These are phyloP conservation scores for Trichoderma reesei DNA, from an alignment of 495 filamentous ascomycete genomes.

Conservation along the genomic window DNA sequence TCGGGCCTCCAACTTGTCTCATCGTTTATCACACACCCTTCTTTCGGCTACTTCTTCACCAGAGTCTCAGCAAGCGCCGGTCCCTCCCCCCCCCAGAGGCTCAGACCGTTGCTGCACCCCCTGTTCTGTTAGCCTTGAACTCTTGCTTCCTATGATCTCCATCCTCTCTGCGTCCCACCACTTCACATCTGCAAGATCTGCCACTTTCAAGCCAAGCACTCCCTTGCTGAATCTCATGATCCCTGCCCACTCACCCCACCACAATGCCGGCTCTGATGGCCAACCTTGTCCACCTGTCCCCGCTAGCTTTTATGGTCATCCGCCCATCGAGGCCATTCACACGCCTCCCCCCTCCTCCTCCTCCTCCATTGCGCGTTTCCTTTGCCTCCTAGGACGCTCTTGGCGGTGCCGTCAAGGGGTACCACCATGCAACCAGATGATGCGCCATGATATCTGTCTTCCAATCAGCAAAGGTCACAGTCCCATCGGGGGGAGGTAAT, in stretches of 20 bases:
- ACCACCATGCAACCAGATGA: neutral
- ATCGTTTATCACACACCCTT: neutral
- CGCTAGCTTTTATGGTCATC: constrained; percentile 5
- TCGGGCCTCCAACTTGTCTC: neutral
- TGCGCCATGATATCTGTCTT: neutral
- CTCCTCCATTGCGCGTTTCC: neutral
- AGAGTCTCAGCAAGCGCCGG: neutral
- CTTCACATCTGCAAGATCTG: constrained; percentile 5
- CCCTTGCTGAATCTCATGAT: constrained; percentile 2
- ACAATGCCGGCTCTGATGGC: neutral
- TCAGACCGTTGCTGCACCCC: neutral
- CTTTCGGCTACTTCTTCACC: neutral
- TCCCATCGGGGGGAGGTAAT: neutral
- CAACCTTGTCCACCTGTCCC: neutral
- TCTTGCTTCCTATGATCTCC: neutral
- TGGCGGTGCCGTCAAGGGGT: neutral
- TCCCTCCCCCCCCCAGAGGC: neutral
- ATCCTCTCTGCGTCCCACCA: neutral
- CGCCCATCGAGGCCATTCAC: constrained; percentile 1
- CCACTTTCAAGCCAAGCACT: constrained; percentile 1
- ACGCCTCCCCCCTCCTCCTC: neutral
- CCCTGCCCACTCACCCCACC: constrained; percentile 4
- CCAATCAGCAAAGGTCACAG: neutral
- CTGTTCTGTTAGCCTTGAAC: neutral
- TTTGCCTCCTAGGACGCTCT: neutral